These are phyloP conservation scores for Parasarocladium wereldwijsianum DNA, from an alignment of 2,329 filamentous ascomycete genomes.

Conservation along the genomic window DNA sequence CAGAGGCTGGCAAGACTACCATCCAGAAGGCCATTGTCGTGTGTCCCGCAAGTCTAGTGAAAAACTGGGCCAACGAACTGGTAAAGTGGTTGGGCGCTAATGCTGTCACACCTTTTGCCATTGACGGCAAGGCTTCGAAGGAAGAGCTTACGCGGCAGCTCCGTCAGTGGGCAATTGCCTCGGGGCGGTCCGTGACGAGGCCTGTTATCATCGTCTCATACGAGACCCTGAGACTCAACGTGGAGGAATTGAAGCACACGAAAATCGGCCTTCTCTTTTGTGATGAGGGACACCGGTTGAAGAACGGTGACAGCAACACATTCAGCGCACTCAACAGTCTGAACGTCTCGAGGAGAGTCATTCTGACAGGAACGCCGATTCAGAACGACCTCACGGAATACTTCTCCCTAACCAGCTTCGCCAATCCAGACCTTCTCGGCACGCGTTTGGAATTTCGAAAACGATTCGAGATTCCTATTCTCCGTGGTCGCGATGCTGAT, in stretches of 20 bases:
- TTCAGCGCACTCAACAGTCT: slow-evolving; percentile 82
- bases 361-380: slow-evolving; percentile 91
- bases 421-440: slow-evolving; percentile 83
- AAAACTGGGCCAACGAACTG: slow-evolving; percentile 96
- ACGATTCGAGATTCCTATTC: slow-evolving; percentile 81
- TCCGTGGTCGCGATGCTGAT: slow-evolving; percentile 79
- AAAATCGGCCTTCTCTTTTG: slow-evolving; percentile 88
- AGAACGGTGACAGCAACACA: slow-evolving; percentile 92
- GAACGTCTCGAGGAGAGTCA: slow-evolving; percentile 82
- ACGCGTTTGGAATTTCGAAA: slow-evolving; percentile 87
- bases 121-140: slow-evolving; percentile 92
- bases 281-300: slow-evolving; percentile 90
- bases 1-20: slow-evolving; percentile 82
- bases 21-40: slow-evolving; percentile 97
- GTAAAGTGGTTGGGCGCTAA: slow-evolving; percentile 92
- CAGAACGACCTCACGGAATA: slow-evolving; percentile 99
- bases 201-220: slow-evolving; percentile 97
- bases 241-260: slow-evolving; percentile 76
- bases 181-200: slow-evolving; percentile 74
- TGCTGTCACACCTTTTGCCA: slow-evolving; percentile 83
- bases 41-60: slow-evolving; percentile 88
- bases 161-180: slow-evolving; percentile 87
- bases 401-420: slow-evolving; percentile 89
- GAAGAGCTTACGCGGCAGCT: slow-evolving; percentile 83
- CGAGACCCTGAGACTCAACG: slow-evolving; percentile 83